phyloP scores from a whole-genome alignment of 2,329 filamentous ascomycete species.

The Microsporum ferrugineum region DNA sequence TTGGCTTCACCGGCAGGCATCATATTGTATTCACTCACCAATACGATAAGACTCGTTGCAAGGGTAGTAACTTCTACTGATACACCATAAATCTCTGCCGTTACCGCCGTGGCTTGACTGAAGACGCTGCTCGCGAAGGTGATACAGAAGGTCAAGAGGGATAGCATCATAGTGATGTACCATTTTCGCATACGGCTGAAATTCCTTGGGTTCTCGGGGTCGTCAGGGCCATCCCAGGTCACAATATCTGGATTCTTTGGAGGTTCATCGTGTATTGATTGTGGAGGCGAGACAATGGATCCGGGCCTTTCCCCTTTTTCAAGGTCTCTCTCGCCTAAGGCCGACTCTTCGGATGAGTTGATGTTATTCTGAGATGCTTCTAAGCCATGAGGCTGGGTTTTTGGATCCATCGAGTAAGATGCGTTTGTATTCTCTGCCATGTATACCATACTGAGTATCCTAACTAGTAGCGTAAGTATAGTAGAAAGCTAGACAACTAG shows the following conservation, averaged over 20 bases:
- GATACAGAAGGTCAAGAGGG: constrained; percentile 35
- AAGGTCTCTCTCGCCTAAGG: neutral
- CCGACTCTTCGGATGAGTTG: neutral
- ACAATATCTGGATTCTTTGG: constrained; percentile 43
- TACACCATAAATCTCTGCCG: constrained; percentile 35
- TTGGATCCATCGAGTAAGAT: neutral
- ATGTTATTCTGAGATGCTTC: neutral
- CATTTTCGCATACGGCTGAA: constrained; percentile 43
- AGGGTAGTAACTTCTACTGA: constrained; percentile 40
- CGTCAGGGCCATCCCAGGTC: constrained; percentile 59
- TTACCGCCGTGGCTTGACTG: constrained; percentile 32
- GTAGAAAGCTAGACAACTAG: neutral
- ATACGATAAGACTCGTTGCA: constrained; percentile 40
- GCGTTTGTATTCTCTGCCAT: neutral
- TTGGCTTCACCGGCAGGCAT: neutral
- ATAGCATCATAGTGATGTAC: constrained; percentile 33
- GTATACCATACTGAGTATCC: neutral
- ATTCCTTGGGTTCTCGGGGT: constrained; percentile 63
- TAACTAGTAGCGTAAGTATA: neutral
- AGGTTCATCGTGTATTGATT: neutral
- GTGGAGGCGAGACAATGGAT: neutral
- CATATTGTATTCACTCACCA: constrained; percentile 15
- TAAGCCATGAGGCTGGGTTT: neutral
- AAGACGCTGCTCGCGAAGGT: constrained; percentile 41
- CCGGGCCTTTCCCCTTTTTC: neutral